Conservation (phyloP, 768 basidiomycete species). For the Tulasnella sp. region DNA sequence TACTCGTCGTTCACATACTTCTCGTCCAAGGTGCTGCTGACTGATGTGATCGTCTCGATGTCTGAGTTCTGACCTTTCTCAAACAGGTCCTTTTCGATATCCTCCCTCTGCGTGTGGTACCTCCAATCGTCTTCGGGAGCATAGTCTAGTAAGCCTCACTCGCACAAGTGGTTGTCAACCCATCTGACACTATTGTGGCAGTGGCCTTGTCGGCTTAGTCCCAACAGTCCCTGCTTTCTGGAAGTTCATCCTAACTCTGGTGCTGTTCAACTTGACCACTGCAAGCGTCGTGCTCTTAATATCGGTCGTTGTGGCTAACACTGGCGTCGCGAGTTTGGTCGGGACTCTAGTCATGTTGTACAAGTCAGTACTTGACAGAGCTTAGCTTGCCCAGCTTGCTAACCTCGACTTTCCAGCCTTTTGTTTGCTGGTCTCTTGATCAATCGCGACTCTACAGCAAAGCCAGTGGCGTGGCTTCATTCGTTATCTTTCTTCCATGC, state of each 20-base stretch:
- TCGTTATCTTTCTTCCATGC: constrained; percentile 98
- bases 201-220: constrained; percentile 86
- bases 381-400: background rate
- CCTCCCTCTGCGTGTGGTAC: constrained; percentile 87
- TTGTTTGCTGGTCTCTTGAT: constrained; percentile 94
- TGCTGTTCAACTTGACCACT: constrained; percentile 94
- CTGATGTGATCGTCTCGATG: background rate
- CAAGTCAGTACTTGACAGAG: constrained; percentile 62
- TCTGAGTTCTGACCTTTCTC: background rate
- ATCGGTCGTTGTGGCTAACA: constrained; percentile 82
- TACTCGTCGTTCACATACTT: constrained; percentile 98
- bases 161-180: background rate
- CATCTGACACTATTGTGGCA: background rate
- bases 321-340: constrained; percentile 86
- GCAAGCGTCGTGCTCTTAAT: constrained; percentile 88
- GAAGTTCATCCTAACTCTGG: constrained; percentile 96
- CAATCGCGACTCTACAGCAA: constrained; percentile 80
- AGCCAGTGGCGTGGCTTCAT: constrained; percentile 76
- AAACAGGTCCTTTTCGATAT: constrained; percentile 89
- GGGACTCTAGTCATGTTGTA: constrained; percentile 96
- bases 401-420: constrained; percentile 50
- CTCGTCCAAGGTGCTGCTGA: constrained; percentile 67
- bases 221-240: constrained; percentile 87
- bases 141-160: constrained; percentile 62
- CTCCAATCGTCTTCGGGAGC: constrained; percentile 90